Base-by-base conservation (phyloP, 140 eudicot genomes). In the Ambrosia hybrid region DNA sequence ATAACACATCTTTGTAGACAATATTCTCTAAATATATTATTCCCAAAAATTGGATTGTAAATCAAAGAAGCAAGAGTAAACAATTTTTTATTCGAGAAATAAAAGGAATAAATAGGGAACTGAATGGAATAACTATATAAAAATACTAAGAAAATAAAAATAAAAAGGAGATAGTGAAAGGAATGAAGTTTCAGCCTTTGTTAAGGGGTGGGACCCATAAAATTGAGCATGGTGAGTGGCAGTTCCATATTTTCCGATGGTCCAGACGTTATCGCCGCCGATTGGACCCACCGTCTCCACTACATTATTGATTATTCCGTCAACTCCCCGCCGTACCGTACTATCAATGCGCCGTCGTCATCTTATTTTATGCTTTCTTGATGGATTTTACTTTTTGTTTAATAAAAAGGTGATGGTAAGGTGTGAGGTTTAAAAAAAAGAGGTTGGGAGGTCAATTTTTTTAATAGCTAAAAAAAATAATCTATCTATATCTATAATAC, bases 281-380 rank as follows among this genome's bases (percentile, higher is more conserved):
- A 57, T 46, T 45, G 80, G 80, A 34, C 75, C 80, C 75, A 67
- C 79, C 26, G 5, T 43, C 15, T 75, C 79, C 75, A 76, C 75
- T 68, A 68, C 30, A 21, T 21, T 21, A 21, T 21, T 21, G 26
- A 6, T 58, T 67, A 57, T 58, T 12, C 64, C 70, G 75, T 69
- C 75, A 57, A 13, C 43, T 51, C 26, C 26, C 4, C 80, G 80
- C 80, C 75, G 80, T 67, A 68, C 80, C 7, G 63, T 41, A 56
- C 9, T 57, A 45, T 68, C 16, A 1, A 46, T 48, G 15, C 46
- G 69, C 68, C 69, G 52, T 76, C 68, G 9, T 67, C 62, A 57
- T 57, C 52, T 6, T n/a, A 11, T 11, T 67, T 65, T 43, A 43
- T 63, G 5, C 8, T 14, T 55, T 36, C 30, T 34, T 41, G 26